Conservation (phyloP, 2,329 filamentous ascomycete species). For the Aspergillus viridinutans region DNA sequence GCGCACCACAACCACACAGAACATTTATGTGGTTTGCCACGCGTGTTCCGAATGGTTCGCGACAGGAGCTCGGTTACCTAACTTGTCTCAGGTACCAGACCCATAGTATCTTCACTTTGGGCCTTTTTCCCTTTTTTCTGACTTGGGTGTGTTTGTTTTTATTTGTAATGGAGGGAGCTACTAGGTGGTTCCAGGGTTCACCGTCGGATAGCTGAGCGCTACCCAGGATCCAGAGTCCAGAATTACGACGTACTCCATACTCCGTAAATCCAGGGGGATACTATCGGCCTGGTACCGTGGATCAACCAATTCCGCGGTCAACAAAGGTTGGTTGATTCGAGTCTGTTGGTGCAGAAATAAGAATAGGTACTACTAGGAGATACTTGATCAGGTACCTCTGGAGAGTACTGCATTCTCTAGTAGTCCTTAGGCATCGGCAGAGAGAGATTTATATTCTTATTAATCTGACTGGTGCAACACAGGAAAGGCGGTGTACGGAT, state of each 20-base stretch:
- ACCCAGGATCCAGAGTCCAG: neutral
- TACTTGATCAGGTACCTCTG: neutral
- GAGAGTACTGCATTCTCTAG: neutral
- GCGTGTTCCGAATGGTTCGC: conserved; percentile 12
- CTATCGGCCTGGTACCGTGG: conserved; percentile 10
- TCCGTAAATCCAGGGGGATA: neutral
- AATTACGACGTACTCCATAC: conserved; percentile 1
- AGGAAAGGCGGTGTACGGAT: conserved; percentile 23
- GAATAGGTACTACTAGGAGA: neutral
- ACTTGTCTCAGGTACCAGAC: neutral
- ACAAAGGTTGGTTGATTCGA: neutral
- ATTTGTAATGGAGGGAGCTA: neutral
- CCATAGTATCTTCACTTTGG: neutral
- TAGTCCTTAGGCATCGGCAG: neutral
- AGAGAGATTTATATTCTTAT: neutral
- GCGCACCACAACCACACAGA: neutral
- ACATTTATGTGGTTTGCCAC: conserved; percentile 1
- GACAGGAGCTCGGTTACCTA: conserved; percentile 3
- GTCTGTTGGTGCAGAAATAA: too few species aligned
- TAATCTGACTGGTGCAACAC: conserved; percentile 16
- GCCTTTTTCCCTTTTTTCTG: neutral
- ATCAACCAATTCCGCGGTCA: conserved; percentile 5
- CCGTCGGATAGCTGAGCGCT: conserved; percentile 4
- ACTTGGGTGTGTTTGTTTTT: neutral
- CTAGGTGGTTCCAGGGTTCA: conserved; percentile 9